Evolutionary conservation across 331 rosid species (phyloP).

Genomic region (Quercus phellos): DNA sequence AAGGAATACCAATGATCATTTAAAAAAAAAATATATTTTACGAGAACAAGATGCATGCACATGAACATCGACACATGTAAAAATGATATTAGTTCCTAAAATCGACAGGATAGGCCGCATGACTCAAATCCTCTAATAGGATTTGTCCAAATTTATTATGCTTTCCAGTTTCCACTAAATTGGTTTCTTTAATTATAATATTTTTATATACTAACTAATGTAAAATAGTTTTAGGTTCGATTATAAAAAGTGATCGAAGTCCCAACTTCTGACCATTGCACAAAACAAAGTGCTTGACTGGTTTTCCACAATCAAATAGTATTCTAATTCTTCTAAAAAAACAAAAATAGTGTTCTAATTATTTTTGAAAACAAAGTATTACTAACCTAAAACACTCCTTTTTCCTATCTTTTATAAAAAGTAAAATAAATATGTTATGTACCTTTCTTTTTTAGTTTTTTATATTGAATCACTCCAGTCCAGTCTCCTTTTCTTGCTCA

Average conservation of each 20-base stretch:
- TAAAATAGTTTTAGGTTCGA: neutral
- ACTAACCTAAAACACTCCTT: neutral
- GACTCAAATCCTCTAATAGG: neutral
- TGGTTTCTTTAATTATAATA: neutral
- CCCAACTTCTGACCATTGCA: neutral
- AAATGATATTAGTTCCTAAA: neutral
- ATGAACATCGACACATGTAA: neutral
- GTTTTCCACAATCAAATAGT: conserved; percentile 4
- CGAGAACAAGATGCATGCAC: neutral
- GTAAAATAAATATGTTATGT: neutral
- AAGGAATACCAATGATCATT: no score
- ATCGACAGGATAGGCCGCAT: neutral
- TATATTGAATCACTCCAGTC: neutral
- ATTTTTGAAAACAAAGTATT: neutral
- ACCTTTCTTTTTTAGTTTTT: neutral
- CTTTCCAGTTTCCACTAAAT: no score
- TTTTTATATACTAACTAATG: neutral
- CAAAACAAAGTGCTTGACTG: conserved; percentile 17
- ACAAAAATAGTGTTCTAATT: neutral
- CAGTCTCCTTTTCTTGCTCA: neutral
- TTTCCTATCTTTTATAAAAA: neutral
- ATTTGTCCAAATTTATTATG: neutral
- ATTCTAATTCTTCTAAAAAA: neutral
- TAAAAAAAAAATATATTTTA: neutral
- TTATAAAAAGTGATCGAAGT: neutral